Percentiles rank a stretch among this genome's conserved stretches.
Evolutionary conservation across 257 asterid genomes (phyloP).

Genomic region (Nicotiana tabacum): DNA sequence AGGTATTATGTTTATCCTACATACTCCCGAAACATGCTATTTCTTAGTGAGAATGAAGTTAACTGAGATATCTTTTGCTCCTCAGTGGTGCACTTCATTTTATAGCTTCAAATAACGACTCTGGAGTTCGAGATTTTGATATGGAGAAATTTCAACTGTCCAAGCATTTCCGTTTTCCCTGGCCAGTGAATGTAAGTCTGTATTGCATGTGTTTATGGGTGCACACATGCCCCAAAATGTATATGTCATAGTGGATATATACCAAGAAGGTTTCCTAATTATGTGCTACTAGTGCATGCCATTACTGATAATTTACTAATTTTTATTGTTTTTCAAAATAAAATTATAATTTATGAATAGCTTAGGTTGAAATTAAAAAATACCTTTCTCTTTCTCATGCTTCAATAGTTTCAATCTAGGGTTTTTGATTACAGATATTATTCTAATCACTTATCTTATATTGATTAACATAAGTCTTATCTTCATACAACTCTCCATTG

Average conservation of each 20-base stretch:
- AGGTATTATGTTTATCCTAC: constrained; percentile 39
- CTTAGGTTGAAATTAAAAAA: neutral
- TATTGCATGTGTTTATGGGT: neutral
- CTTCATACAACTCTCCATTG: neutral
- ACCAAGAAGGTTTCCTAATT: neutral
- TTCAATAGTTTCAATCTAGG: neutral
- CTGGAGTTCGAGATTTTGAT: constrained; percentile 84
- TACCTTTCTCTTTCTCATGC: neutral
- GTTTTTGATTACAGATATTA: neutral
- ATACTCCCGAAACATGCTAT: neutral
- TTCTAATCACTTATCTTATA: neutral
- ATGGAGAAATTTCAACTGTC: constrained; percentile 77
- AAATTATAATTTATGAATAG: neutral
- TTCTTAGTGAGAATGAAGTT: constrained; percentile 2
- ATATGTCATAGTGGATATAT: neutral
- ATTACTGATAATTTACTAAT: neutral
- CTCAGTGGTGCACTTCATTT: constrained; percentile 58
- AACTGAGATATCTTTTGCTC: neutral
- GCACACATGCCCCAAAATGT: neutral
- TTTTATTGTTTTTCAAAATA: neutral
- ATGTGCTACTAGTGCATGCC: neutral
- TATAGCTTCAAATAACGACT: constrained; percentile 83
- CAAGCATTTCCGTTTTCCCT: constrained; percentile 59
- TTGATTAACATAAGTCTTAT: neutral
- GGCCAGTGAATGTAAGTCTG: constrained; percentile 93